These are phyloP conservation scores for Pythium pyrilobum DNA, from an alignment of 352 stramenopile species.

Conservation along the genomic window DNA sequence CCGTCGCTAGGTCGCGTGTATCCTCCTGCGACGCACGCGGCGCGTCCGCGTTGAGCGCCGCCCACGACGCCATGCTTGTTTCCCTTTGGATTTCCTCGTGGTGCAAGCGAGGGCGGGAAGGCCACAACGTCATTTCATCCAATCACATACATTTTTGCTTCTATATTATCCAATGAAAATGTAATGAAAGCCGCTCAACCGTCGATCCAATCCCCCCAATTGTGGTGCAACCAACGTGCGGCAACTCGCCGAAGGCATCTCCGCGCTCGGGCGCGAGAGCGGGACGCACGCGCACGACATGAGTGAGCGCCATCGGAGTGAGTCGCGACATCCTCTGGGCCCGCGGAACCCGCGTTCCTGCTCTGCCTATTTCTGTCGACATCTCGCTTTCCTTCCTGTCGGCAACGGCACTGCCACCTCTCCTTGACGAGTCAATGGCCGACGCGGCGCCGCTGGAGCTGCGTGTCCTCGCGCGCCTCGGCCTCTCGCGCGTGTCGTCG, in stretches of 20 bases:
- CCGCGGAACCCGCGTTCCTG: neutral
- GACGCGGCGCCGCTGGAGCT: neutral
- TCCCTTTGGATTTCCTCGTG: too few species aligned
- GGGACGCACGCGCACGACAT: neutral
- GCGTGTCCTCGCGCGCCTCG: constrained; percentile 37
- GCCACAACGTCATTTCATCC: neutral
- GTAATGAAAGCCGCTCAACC: too few species aligned
- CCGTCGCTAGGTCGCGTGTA: constrained; percentile 25
- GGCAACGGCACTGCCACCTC: too few species aligned
- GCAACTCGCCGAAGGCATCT: too few species aligned
- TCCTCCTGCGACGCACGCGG: constrained; percentile 14
- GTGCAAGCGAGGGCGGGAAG: too few species aligned
- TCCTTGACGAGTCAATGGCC: too few species aligned
- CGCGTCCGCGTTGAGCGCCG: constrained; percentile 46
- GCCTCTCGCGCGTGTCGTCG: constrained; percentile 28
- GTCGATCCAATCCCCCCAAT: too few species aligned
- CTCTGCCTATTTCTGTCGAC: constrained; percentile 9
- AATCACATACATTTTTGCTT: too few species aligned
- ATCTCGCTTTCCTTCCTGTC: too few species aligned
- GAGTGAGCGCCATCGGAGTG: neutral
- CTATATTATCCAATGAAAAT: neutral
- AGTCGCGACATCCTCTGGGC: neutral
- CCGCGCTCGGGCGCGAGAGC: neutral
- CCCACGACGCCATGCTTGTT: constrained; percentile 50
- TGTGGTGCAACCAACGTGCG: too few species aligned